Conservation (phyloP, 257 asterid species). For the Catharanthus roseus region DNA sequence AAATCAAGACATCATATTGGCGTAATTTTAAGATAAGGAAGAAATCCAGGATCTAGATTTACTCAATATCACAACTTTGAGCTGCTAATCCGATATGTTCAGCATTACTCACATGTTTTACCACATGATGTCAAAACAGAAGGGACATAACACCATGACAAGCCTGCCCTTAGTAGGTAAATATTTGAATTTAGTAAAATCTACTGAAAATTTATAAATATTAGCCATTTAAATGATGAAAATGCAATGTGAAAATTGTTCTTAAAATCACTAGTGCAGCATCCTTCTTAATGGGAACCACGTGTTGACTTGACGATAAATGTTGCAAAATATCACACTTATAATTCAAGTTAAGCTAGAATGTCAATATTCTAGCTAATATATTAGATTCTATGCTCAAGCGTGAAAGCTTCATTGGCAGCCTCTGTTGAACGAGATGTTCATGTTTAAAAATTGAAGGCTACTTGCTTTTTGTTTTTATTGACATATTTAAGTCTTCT, state of each 20-base stretch:
- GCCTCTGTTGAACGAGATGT: too few relatives aligned
- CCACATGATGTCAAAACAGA: too few relatives aligned
- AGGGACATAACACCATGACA: too few relatives aligned
- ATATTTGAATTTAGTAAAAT: too few relatives aligned
- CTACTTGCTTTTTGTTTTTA: neutral
- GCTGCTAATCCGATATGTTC: neutral
- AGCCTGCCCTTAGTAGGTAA: too few relatives aligned
- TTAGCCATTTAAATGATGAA: too few relatives aligned
- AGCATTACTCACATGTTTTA: too few relatives aligned
- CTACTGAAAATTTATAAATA: too few relatives aligned
- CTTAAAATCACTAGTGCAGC: too few relatives aligned
- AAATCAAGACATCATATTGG: neutral
- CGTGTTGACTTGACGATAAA: neutral
- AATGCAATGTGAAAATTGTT: too few relatives aligned
- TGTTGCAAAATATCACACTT: neutral
- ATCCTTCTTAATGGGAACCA: neutral
- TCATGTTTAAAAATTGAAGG: too few relatives aligned
- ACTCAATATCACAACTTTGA: neutral
- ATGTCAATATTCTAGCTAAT: neutral
- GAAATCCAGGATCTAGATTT: neutral
- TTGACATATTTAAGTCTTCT: neutral
- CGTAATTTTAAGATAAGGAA: neutral
- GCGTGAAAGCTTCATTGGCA: too few relatives aligned
- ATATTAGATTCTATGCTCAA: neutral
- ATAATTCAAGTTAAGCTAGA: neutral